Evolutionary conservation across 371 early-diverging fungal species (phyloP), one percentile per base, ranked within the genome.

Genomic region (Mortierella sp.): DNA sequence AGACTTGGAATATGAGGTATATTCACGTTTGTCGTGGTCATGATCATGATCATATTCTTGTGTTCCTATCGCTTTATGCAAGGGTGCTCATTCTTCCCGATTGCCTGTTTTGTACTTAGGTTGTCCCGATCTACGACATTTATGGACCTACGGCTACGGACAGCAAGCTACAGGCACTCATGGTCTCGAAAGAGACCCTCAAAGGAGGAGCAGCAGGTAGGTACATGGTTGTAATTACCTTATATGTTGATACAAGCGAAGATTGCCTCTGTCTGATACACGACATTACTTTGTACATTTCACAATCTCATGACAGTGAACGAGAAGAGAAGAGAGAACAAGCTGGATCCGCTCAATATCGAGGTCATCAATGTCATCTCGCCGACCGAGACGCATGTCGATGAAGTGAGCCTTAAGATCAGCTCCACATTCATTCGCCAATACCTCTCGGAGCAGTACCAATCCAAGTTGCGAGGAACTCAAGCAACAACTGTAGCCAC

Each of bases 61-160:
- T 5, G 4, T 43, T 43, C 4, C 14, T 9, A 43, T 43, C 45
- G 19, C 4, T 19, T 39, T 5, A 43, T 16, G 5, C 38, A 34
- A 27, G 23, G 2, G 18, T 41, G 9, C 39, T 52, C 43, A 4
- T 45, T 45, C 31, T 55, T 53, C 38, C 54, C 64, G 1, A 62
- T 76, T 24, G 63, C 16, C 24, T 56, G 53, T 26, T 46, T 30
- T 27, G 21, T 8, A 24, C 24, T 50, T 27, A 91, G 64, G 84
- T 92, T 6, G 91, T 85, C 6, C 91, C 92, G 1, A 89, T 97
- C 21, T 67, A 65, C 31, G 97, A 98, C 69, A 90, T 90, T 0
- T 95, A 87, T 76, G 98, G 98, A 0, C 98, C 98, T 0, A 95
- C 97, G 1, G 85, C 88, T 3, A 86, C 87, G 0, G 94, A 94